phyloP scores from a whole-genome alignment of 345 rosid species.

The Gossypium arboreum region DNA sequence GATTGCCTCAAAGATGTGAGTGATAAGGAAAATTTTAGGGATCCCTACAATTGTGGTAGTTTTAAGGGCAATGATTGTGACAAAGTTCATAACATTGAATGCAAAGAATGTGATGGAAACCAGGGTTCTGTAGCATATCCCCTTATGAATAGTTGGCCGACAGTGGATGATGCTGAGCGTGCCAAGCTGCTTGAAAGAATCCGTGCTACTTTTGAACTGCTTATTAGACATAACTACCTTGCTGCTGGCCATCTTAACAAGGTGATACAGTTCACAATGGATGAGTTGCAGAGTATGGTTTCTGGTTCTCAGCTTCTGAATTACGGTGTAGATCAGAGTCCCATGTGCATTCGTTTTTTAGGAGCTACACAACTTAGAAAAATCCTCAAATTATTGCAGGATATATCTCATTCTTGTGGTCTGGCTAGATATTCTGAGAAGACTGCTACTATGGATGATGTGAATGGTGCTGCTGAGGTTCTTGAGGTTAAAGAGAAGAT shows the following conservation, averaged over 20 bases:
- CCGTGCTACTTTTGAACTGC: constrained; percentile 56
- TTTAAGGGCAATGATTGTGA: constrained; percentile 31
- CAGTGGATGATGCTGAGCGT: constrained; percentile 67
- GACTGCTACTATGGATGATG: constrained; percentile 41
- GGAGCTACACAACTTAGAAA: constrained; percentile 77
- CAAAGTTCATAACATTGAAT: constrained; percentile 25
- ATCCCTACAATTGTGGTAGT: constrained; percentile 34
- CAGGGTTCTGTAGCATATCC: constrained; percentile 31
- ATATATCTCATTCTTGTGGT: constrained; percentile 67
- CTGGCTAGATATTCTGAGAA: constrained; percentile 69
- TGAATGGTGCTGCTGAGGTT: constrained; percentile 27
- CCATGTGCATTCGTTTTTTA: constrained; percentile 73
- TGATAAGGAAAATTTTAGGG: constrained; percentile 57
- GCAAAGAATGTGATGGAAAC: constrained; percentile 40
- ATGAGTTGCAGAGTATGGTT: constrained; percentile 66
- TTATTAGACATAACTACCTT: constrained; percentile 72
- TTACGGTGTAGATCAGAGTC: constrained; percentile 59
- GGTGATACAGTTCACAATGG: constrained; percentile 66
- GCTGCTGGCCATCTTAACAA: constrained; percentile 76
- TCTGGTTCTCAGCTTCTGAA: constrained; percentile 64
- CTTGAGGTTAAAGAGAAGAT: constrained; percentile 58
- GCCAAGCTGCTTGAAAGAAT: constrained; percentile 77
- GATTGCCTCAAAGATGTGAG: constrained; percentile 79
- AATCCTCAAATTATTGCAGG: constrained; percentile 86
- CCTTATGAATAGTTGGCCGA: constrained; percentile 60